These are phyloP conservation scores for Trichosporon sp. DNA, from an alignment of 1,284 basidiomycete genomes.

Conservation along the genomic window DNA sequence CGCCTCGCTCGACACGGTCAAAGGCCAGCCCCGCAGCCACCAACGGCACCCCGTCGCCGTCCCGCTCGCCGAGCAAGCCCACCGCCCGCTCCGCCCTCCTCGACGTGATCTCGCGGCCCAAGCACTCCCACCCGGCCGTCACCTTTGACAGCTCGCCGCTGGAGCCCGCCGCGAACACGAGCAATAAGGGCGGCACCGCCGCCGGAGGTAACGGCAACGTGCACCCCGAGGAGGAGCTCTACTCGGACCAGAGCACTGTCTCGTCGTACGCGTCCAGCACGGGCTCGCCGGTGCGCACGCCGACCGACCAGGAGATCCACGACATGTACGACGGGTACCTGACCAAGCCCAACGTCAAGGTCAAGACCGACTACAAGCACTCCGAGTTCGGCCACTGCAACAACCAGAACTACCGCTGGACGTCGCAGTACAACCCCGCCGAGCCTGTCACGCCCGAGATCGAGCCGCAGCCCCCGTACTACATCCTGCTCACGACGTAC, in stretches of 20 bases:
- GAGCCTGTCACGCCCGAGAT: conserved; percentile 55
- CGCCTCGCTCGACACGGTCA: neutral
- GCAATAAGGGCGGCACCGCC: neutral
- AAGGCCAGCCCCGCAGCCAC: neutral
- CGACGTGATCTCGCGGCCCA: conserved; percentile 37
- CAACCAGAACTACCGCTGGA: conserved; percentile 49
- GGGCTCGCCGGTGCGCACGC: conserved; percentile 11
- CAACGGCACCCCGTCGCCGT: conserved; percentile 4
- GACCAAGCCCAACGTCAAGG: conserved; percentile 37
- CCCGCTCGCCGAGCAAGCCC: conserved; percentile 6
- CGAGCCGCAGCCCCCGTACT: conserved; percentile 77
- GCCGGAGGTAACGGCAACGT: neutral
- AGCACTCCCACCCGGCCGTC: conserved; percentile 21
- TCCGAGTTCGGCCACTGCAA: conserved; percentile 47
- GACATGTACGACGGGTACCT: conserved; percentile 43
- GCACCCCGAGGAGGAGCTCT: conserved; percentile 28
- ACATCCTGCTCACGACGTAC: conserved; percentile 86
- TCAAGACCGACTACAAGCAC: conserved; percentile 43
- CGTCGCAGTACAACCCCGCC: conserved; percentile 47
- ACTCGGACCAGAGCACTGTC: conserved; percentile 39
- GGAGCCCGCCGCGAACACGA: neutral
- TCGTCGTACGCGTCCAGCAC: conserved; percentile 32
- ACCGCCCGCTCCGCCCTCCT: conserved; percentile 35
- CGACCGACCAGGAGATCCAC: conserved; percentile 28
- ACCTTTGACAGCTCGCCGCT: conserved; percentile 21